phyloP scores from a whole-genome alignment of 306 rosid species.

The Vigna nakashimae region DNA sequence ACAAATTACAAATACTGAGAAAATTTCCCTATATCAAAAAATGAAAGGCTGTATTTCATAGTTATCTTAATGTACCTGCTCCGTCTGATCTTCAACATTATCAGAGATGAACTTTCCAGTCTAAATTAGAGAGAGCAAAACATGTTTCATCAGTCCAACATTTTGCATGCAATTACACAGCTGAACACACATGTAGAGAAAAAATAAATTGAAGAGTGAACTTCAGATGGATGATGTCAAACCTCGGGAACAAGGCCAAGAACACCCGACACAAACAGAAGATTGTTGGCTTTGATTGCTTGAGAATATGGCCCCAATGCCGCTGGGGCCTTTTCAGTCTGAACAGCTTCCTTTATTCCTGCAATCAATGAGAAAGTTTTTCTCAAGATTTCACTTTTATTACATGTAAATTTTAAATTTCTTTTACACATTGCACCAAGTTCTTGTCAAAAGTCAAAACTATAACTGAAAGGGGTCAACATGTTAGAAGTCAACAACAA shows the following conservation, averaged over 20 bases:
- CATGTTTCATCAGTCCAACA: slow-evolving; percentile 21
- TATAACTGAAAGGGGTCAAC: not conserved
- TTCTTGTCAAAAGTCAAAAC: slow-evolving; percentile 3
- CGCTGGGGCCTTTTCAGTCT: slow-evolving; percentile 91
- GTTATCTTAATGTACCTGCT: slow-evolving; percentile 66
- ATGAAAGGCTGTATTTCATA: slow-evolving; percentile 5
- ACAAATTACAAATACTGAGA: not conserved
- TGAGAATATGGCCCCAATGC: slow-evolving; percentile 98
- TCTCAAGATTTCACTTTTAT: not conserved
- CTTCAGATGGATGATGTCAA: slow-evolving; percentile 21
- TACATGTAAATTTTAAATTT: not conserved
- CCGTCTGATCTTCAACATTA: slow-evolving; percentile 86
- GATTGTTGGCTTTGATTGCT: slow-evolving; percentile 86
- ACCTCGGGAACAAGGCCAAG: slow-evolving; percentile 96
- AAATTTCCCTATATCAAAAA: not conserved
- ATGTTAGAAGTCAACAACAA: not conserved
- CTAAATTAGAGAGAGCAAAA: slow-evolving; percentile 53
- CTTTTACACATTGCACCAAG: not conserved
- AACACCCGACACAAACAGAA: slow-evolving; percentile 84
- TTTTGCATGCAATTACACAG: not conserved
- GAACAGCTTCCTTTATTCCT: slow-evolving; percentile 84
- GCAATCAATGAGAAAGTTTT: slow-evolving; percentile 23
- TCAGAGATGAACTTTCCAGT: slow-evolving; percentile 87
- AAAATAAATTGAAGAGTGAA: not conserved
- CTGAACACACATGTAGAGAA: not conserved